phyloP scores from a whole-genome alignment of 164 flowering plant genomes.

The Kalanchoe fedtschenkoi region DNA sequence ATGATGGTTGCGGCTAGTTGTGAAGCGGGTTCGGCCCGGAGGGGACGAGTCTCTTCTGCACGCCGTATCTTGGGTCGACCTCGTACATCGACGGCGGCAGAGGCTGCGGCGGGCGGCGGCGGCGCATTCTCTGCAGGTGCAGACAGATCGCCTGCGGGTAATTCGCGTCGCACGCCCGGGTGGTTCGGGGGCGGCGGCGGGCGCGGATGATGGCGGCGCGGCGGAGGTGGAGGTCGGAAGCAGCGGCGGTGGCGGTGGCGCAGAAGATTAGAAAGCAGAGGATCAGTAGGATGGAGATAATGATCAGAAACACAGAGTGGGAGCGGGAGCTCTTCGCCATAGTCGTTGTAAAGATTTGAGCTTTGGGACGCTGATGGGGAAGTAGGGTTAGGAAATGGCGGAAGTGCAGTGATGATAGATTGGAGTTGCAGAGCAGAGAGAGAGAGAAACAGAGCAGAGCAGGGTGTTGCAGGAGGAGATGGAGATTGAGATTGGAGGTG shows the following conservation, averaged over 20 bases:
- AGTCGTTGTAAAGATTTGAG: neutral
- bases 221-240: neutral
- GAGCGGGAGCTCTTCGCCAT: neutral
- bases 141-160: conserved; percentile 13
- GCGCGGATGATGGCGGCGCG: neutral
- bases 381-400: neutral
- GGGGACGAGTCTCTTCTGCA: conserved; percentile 74
- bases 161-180: neutral
- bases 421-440: neutral
- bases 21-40: conserved; percentile 89
- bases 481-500: neutral
- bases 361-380: neutral
- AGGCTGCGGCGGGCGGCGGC: conserved; percentile 11
- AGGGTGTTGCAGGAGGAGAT: neutral
- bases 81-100: conserved; percentile 21
- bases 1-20: conserved; percentile 23
- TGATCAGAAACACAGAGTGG: neutral
- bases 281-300: neutral
- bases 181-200: neutral
- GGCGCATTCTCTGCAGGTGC: conserved; percentile 23
- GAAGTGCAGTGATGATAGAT: neutral
- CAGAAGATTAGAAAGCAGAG: too few species aligned
- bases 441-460: neutral
- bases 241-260: neutral
- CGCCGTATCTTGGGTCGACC: conserved; percentile 77